phyloP scores from a whole-genome alignment of 164 flowering plant genomes.

The Macadamia tetraphylla region DNA sequence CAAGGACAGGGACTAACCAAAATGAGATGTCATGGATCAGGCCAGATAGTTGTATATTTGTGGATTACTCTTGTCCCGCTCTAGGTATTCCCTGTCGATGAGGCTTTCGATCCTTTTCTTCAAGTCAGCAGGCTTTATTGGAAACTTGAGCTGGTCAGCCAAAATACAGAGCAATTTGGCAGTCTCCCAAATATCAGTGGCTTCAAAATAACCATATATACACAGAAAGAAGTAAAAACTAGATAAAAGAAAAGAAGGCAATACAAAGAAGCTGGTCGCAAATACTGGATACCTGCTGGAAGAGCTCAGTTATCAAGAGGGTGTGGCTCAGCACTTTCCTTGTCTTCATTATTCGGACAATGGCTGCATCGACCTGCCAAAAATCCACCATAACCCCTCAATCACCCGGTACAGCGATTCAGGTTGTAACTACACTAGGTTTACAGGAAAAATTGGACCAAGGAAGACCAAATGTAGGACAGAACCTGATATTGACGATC shows the following conservation, averaged over 20 bases:
- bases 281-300: slow-evolving; percentile 71
- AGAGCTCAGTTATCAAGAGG: slow-evolving; percentile 92
- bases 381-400: neutral
- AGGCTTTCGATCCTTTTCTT: slow-evolving; percentile 97
- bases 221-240: neutral
- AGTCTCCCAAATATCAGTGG: neutral
- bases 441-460: neutral
- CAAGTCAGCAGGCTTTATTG: slow-evolving; percentile 91
- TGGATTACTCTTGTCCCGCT: slow-evolving; percentile 93
- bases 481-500: slow-evolving; percentile 97
- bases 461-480: neutral
- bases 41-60: slow-evolving; percentile 97
- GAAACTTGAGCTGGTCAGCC: slow-evolving; percentile 78
- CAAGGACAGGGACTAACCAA: neutral
- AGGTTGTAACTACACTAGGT: neutral
- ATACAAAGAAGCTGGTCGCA: neutral
- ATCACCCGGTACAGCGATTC: neutral
- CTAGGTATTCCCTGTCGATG: slow-evolving; percentile 92
- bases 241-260: neutral
- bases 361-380: slow-evolving; percentile 94
- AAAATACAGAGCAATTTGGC: neutral
- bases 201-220: neutral
- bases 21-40: slow-evolving; percentile 15
- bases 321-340: slow-evolving; percentile 98
- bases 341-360: slow-evolving; percentile 99